phyloP scores from a whole-genome alignment of 2,329 filamentous ascomycete species.

The Colletotrichum sp. region DNA sequence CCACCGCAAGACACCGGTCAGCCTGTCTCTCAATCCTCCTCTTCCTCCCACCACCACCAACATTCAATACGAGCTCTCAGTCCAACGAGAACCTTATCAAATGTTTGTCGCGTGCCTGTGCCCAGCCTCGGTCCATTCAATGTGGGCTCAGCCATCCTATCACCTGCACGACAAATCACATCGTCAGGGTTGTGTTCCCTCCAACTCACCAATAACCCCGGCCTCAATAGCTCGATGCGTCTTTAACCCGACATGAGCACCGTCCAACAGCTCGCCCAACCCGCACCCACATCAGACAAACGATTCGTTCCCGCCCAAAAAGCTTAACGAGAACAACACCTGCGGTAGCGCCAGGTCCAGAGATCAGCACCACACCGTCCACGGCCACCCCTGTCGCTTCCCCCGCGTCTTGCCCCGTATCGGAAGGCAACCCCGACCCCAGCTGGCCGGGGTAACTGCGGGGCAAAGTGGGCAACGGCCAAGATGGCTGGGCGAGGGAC shows the following conservation, averaged over 20 bases:
- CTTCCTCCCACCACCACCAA: background rate
- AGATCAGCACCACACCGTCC: background rate
- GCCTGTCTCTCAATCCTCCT: background rate
- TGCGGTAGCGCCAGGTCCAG: slow-evolving; percentile 10
- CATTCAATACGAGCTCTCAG: background rate
- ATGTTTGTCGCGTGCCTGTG: background rate
- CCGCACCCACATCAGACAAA: background rate
- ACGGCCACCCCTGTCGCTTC: slow-evolving; percentile 2
- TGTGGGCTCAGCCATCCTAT: background rate
- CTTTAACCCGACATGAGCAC: background rate
- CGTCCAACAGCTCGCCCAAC: background rate
- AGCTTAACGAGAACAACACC: slow-evolving; percentile 2
- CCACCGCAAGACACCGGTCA: background rate
- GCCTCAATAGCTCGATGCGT: background rate
- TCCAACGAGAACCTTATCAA: background rate
- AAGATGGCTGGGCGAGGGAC: background rate
- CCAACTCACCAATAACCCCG: background rate
- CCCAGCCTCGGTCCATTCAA: background rate
- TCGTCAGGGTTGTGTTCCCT: background rate
- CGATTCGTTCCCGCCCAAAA: background rate
- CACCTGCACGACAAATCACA: slow-evolving; percentile 14
- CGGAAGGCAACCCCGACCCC: slow-evolving; percentile 11
- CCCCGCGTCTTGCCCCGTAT: slow-evolving; percentile 18
- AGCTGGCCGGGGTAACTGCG: background rate
- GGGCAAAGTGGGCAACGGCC: background rate